phyloP scores from a whole-genome alignment of 2,329 filamentous ascomycete species.

The Orbilia blumenaviensis region DNA sequence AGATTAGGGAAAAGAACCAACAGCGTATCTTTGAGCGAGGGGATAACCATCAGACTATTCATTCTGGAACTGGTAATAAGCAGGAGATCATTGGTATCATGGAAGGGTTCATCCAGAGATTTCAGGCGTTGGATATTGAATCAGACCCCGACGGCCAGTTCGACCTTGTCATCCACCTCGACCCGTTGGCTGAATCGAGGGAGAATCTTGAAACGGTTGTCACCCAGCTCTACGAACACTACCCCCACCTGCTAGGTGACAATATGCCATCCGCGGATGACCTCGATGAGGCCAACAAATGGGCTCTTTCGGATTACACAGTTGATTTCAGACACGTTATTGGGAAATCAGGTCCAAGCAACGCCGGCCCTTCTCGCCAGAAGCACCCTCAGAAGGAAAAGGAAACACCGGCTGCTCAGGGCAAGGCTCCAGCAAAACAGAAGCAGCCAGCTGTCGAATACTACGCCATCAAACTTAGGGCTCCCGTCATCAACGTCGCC shows the following conservation, averaged over 20 bases:
- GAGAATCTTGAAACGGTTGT: conserved; percentile 85
- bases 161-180: conserved; percentile 83
- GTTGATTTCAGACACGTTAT: conserved; percentile 80
- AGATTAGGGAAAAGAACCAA: conserved; percentile 78
- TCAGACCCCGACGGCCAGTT: conserved; percentile 80
- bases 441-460: conserved; percentile 71
- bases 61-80: conserved; percentile 76
- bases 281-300: conserved; percentile 80
- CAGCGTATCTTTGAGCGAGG: conserved; percentile 83
- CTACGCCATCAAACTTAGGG: conserved; percentile 69
- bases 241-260: conserved; percentile 77
- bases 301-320: conserved; percentile 77
- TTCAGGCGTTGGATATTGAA: conserved; percentile 77
- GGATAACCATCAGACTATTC: conserved; percentile 98
- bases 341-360: conserved; percentile 65
- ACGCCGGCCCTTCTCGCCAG: conserved; percentile 18
- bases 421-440: conserved; percentile 58
- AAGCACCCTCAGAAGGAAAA: conserved; percentile 17
- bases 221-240: conserved; percentile 74
- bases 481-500: conserved; percentile 66
- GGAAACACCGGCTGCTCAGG: neutral
- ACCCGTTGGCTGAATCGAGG: conserved; percentile 79
- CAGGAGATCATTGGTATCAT: conserved; percentile 87
- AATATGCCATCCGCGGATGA: conserved; percentile 74
- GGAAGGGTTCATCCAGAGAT: conserved; percentile 89